A percentile compares a stretch with the other conserved stretches of the same genome.
phyloP scores from a whole-genome alignment of 2,329 filamentous ascomycete species.

The Sarocladium kiliense region DNA sequence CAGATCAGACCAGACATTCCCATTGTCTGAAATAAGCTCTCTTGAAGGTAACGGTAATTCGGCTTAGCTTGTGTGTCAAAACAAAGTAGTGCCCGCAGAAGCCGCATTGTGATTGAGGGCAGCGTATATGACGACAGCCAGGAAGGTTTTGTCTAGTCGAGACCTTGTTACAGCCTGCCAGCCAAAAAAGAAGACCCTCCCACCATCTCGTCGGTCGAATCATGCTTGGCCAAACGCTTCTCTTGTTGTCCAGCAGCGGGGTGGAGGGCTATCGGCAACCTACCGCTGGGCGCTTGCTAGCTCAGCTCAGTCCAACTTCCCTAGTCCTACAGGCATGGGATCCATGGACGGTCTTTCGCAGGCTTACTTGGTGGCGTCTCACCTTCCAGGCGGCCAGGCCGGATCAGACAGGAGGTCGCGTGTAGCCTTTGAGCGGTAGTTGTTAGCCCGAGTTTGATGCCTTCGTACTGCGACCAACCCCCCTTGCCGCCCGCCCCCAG shows the following conservation, averaged over 20 bases:
- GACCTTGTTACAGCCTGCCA: not conserved
- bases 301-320: too few species aligned
- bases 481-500: not conserved
- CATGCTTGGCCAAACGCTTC: not conserved
- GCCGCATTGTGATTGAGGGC: not conserved
- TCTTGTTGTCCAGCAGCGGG: too few species aligned
- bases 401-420: constrained; percentile 7
- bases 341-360: not conserved
- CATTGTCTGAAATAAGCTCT: not conserved
- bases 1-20: not conserved
- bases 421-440: not conserved
- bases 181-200: constrained; percentile 1
- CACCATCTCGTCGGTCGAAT: not conserved
- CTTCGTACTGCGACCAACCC: not conserved
- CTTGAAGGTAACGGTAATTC: not conserved
- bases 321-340: too few species aligned
- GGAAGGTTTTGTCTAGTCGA: not conserved
- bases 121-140: too few species aligned
- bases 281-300: too few species aligned
- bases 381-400: constrained; percentile 1
- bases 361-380: not conserved
- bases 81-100: not conserved
- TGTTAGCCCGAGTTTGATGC: not conserved
- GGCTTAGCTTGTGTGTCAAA: constrained; percentile 1
- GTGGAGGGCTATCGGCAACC: too few species aligned